Evolutionary conservation across 2,329 filamentous ascomycete species (phyloP).

Genomic region (Stachybotrys chartarum): DNA sequence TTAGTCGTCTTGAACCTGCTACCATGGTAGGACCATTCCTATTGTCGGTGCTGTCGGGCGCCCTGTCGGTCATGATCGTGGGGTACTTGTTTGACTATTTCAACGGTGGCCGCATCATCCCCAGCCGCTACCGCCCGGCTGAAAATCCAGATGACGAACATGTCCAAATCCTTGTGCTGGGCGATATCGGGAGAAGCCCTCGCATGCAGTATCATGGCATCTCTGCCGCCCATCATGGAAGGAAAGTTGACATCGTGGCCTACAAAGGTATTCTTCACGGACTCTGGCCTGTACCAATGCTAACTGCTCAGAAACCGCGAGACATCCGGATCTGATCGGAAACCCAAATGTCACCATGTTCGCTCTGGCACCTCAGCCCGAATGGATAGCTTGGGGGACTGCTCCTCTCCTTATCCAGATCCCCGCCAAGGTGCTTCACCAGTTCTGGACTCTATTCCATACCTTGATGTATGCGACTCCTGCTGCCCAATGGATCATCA

Average conservation of each 20-base stretch:
- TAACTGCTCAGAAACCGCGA: constrained; percentile 57
- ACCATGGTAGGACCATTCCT: constrained; percentile 20
- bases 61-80: constrained; percentile 22
- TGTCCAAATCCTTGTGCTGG: constrained; percentile 81
- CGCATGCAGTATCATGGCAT: constrained; percentile 98
- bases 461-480: constrained; percentile 67
- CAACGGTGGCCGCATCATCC: constrained; percentile 19
- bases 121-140: constrained; percentile 26
- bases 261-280: constrained; percentile 57
- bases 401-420: constrained; percentile 72
- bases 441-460: constrained; percentile 63
- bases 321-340: constrained; percentile 68
- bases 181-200: constrained; percentile 90
- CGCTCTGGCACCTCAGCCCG: constrained; percentile 61
- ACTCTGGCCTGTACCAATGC: constrained; percentile 1
- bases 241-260: constrained; percentile 76
- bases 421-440: constrained; percentile 80
- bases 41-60: constrained; percentile 25
- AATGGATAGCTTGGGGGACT: constrained; percentile 57
- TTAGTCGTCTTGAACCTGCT: constrained; percentile 1
- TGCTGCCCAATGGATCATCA: constrained; percentile 78
- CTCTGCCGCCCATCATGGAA: constrained; percentile 78
- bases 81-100: constrained; percentile 12
- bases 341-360: constrained; percentile 65
- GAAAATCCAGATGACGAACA: constrained; percentile 30